Evolutionary conservation across 2,329 filamentous ascomycete species (phyloP).

Genomic region (Ophiostoma triangulosporum): DNA sequence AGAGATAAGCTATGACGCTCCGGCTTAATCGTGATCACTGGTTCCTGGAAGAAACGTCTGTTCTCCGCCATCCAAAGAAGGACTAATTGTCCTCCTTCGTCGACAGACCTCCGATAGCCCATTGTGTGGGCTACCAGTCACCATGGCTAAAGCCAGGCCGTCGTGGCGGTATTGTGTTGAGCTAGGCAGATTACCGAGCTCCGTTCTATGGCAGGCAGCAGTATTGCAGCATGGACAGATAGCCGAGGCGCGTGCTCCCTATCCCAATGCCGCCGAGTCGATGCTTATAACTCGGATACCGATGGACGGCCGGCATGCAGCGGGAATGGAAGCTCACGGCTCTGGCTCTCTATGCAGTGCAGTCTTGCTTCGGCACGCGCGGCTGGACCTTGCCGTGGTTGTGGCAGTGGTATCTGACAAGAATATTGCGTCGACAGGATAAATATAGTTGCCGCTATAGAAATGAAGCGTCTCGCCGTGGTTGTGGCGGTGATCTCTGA

Average conservation of each 20-base stretch:
- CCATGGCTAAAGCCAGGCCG: slow-evolving; percentile 40
- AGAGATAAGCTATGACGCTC: slow-evolving; percentile 74
- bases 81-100: slow-evolving; percentile 19
- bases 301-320: not conserved
- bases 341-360: too few relatives aligned
- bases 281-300: not conserved
- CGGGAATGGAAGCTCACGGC: too few relatives aligned
- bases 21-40: slow-evolving; percentile 93
- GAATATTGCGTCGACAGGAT: too few relatives aligned
- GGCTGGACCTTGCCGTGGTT: too few relatives aligned
- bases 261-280: not conserved
- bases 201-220: too few relatives aligned
- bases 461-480: too few relatives aligned
- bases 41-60: slow-evolving; percentile 22
- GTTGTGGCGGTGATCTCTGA: too few relatives aligned
- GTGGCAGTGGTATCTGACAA: too few relatives aligned
- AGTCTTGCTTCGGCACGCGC: too few relatives aligned
- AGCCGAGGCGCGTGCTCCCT: not conserved
- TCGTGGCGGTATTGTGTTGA: slow-evolving; percentile 30
- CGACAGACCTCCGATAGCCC: slow-evolving; percentile 70
- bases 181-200: too few relatives aligned
- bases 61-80: slow-evolving; percentile 51
- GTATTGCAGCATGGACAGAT: too few relatives aligned
- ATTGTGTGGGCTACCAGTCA: slow-evolving; percentile 46
- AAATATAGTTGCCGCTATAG: too few relatives aligned